Evolutionary conservation across 495 filamentous ascomycete genomes (phyloP).

Genomic region (Xylaria palmicola): DNA sequence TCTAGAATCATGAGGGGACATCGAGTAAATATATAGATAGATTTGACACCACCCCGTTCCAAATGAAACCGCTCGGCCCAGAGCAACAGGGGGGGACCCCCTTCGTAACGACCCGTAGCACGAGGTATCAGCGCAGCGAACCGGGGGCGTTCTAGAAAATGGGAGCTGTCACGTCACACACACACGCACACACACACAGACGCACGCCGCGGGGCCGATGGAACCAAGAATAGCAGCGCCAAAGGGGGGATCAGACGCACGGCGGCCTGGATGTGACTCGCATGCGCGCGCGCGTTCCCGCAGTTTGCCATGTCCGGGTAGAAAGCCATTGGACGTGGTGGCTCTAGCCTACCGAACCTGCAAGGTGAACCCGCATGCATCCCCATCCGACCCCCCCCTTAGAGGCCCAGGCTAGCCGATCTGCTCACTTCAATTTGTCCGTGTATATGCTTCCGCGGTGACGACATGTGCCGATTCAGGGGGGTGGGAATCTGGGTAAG

Average conservation of each 20-base stretch:
- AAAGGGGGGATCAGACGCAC: too few species aligned
- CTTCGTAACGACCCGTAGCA: too few species aligned
- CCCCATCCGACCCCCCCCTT: not conserved
- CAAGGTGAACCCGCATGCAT: constrained; percentile 11
- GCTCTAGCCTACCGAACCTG: constrained; percentile 3
- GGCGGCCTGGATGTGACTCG: constrained; percentile 1
- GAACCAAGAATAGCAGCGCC: constrained; percentile 10
- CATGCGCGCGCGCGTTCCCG: not conserved
- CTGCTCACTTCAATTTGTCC: not conserved
- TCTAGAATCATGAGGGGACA: not conserved
- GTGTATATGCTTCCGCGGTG: not conserved
- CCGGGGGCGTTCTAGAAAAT: constrained; percentile 11
- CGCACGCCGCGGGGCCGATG: not conserved
- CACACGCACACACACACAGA: too few species aligned
- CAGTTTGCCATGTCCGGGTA: not conserved
- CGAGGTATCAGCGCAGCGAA: too few species aligned
- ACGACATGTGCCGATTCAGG: constrained; percentile 6
- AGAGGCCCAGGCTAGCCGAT: not conserved
- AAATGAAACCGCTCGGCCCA: constrained; percentile 8
- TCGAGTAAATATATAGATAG: too few species aligned
- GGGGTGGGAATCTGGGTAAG: not conserved
- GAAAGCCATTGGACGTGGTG: not conserved
- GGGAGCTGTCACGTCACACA: too few species aligned
- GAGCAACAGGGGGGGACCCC: too few species aligned
- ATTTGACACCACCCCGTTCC: too few species aligned